Percentiles rank a stretch among this genome's conserved stretches.
Evolutionary conservation across 1,284 basidiomycete genomes (phyloP).

Genomic region (Cryptococcus sp.): DNA sequence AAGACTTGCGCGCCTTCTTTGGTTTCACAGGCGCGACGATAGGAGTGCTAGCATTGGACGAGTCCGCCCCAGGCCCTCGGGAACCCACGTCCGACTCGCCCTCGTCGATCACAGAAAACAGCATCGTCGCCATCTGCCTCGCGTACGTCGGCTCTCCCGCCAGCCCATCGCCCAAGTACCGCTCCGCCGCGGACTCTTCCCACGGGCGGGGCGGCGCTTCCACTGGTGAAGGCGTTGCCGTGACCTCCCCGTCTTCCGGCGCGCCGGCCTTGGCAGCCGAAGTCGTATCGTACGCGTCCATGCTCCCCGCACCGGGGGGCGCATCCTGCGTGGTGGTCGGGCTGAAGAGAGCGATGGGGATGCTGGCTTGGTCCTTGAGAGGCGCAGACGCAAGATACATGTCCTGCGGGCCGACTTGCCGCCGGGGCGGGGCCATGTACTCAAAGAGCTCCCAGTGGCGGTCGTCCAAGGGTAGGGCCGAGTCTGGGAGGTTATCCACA

Average conservation of each 20-base stretch:
- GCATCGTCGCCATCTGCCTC: constrained; percentile 25
- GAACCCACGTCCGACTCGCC: constrained; percentile 1
- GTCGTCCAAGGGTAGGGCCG: constrained; percentile 35
- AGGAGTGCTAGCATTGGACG: neutral
- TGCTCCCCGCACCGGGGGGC: constrained; percentile 16
- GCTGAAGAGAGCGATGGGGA: constrained; percentile 38
- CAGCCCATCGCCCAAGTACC: constrained; percentile 40
- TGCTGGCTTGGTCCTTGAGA: constrained; percentile 36
- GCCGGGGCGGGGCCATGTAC: constrained; percentile 25
- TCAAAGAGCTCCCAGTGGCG: constrained; percentile 48
- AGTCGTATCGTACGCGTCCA: neutral
- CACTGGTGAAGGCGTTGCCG: neutral
- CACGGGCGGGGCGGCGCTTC: constrained; percentile 13
- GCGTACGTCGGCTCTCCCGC: constrained; percentile 36
- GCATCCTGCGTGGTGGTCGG: constrained; percentile 39
- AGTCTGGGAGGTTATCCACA: constrained; percentile 14
- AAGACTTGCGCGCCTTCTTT: constrained; percentile 3
- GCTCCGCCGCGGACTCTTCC: constrained; percentile 35
- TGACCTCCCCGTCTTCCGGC: constrained; percentile 2
- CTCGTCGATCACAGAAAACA: constrained; percentile 21
- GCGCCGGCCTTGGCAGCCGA: too few relatives aligned
- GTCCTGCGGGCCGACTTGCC: constrained; percentile 22
- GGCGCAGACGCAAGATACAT: constrained; percentile 29
- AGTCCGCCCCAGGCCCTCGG: neutral
- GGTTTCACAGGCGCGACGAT: neutral